Percentiles rank a stretch among this genome's conserved stretches.
Conservation (phyloP, 805 yeast species). For the Pichia scutulata region DNA sequence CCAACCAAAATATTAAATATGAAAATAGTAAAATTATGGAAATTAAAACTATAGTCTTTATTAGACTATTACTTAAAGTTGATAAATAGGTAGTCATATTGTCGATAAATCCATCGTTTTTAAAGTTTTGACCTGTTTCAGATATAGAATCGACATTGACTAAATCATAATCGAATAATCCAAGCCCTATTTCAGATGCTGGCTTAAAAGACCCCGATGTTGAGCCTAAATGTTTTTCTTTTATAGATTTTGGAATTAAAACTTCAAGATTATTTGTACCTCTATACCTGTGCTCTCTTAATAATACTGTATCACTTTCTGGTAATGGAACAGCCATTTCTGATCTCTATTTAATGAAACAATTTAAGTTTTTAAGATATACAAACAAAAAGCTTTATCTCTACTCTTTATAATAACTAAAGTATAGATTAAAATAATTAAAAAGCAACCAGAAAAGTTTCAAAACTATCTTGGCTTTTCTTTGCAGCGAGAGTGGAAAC, state of each 20-base stretch:
- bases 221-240: slow-evolving; percentile 14
- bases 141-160: slow-evolving; percentile 7
- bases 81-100: background rate
- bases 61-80: background rate
- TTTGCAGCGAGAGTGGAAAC: too few relatives aligned
- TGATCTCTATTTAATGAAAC: too few relatives aligned
- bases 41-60: background rate
- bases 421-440: too few relatives aligned
- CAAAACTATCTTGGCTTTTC: too few relatives aligned
- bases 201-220: slow-evolving; percentile 18
- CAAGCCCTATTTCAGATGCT: slow-evolving; percentile 25
- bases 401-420: background rate
- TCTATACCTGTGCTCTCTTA: slow-evolving; percentile 29
- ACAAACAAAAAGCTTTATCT: too few relatives aligned
- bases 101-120: background rate
- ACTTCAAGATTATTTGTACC: slow-evolving; percentile 19
- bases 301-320: slow-evolving; percentile 25
- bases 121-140: slow-evolving; percentile 1
- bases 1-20: background rate
- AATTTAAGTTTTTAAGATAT: too few relatives aligned
- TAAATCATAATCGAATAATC: slow-evolving; percentile 22
- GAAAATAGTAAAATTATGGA: background rate
- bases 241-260: slow-evolving; percentile 19
- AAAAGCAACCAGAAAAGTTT: too few relatives aligned
- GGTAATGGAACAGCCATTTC: slow-evolving; percentile 28